Conservation (phyloP, 2,329 filamentous ascomycete species). For the Alternaria infectoria region DNA sequence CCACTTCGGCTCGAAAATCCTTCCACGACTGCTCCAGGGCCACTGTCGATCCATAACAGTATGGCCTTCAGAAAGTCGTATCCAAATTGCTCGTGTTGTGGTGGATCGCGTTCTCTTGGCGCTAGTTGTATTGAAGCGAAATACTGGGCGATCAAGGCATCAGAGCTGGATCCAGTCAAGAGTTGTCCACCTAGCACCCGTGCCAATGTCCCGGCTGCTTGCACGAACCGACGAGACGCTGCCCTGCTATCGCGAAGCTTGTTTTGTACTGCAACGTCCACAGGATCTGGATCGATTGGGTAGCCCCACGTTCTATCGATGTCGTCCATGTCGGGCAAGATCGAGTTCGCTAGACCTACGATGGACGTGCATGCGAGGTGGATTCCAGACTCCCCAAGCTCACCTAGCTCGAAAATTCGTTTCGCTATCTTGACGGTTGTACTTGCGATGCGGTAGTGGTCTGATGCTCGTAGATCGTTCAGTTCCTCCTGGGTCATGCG, state of each 20-base stretch:
- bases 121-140: constrained; percentile 60
- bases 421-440: constrained; percentile 61
- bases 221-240: constrained; percentile 65
- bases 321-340: constrained; percentile 63
- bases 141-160: constrained; percentile 48
- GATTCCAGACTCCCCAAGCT: constrained; percentile 41
- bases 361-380: constrained; percentile 52
- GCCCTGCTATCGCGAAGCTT: constrained; percentile 63
- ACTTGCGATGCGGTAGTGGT: constrained; percentile 64
- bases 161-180: constrained; percentile 50
- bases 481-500: constrained; percentile 49
- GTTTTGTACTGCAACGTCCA: constrained; percentile 62
- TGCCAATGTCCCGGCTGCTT: constrained; percentile 65
- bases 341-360: constrained; percentile 48
- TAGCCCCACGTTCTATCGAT: constrained; percentile 64
- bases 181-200: constrained; percentile 62
- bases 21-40: constrained; percentile 60
- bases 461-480: constrained; percentile 58
- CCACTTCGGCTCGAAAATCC: constrained; percentile 61
- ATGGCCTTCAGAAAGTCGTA: constrained; percentile 71
- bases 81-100: constrained; percentile 59
- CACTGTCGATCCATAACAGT: constrained; percentile 67
- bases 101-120: constrained; percentile 41
- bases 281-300: constrained; percentile 61
- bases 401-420: constrained; percentile 60